Evolutionary conservation across 2,329 filamentous ascomycete genomes (phyloP).

Genomic region (Colletotrichum echinochloae): DNA sequence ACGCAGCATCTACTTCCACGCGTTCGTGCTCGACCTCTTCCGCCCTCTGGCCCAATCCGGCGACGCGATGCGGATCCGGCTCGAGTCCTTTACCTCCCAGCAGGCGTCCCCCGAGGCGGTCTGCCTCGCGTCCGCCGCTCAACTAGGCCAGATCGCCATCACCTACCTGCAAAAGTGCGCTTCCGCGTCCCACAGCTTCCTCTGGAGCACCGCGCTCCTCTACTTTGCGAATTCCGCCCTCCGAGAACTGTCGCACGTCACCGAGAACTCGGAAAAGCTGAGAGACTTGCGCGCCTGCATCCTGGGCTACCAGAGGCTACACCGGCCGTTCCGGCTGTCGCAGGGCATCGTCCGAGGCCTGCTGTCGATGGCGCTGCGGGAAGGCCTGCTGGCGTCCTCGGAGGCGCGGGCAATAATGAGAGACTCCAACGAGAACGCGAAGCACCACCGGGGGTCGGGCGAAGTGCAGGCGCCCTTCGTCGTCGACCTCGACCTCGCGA

Average conservation of each 20-base stretch:
- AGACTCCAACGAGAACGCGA: conserved; percentile 23
- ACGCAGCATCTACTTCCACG: conserved; percentile 20
- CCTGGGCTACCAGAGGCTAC: conserved; percentile 18
- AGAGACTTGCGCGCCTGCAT: conserved; percentile 18
- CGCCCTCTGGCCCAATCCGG: conserved; percentile 5
- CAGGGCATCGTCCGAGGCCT: background rate
- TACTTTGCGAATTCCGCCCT: conserved; percentile 18
- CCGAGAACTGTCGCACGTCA: background rate
- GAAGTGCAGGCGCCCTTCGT: conserved; percentile 8
- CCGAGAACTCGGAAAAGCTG: conserved; percentile 1
- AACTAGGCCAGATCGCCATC: background rate
- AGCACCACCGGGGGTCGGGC: background rate
- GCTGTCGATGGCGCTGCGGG: conserved; percentile 21
- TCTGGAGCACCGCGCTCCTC: conserved; percentile 19
- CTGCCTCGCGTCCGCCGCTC: conserved; percentile 2
- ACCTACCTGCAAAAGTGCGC: conserved; percentile 10
- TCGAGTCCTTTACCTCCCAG: conserved; percentile 17
- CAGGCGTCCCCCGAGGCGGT: conserved; percentile 23
- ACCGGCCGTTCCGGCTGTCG: conserved; percentile 10
- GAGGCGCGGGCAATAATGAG: conserved; percentile 23
- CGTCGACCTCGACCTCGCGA: conserved; percentile 17
- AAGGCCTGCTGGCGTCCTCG: background rate
- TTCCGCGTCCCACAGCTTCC: conserved; percentile 19
- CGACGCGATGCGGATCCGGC: conserved; percentile 12
- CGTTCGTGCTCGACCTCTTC: conserved; percentile 22